Evolutionary conservation across 495 filamentous ascomycete species (phyloP).

Genomic region (Tuber umbilicatum): DNA sequence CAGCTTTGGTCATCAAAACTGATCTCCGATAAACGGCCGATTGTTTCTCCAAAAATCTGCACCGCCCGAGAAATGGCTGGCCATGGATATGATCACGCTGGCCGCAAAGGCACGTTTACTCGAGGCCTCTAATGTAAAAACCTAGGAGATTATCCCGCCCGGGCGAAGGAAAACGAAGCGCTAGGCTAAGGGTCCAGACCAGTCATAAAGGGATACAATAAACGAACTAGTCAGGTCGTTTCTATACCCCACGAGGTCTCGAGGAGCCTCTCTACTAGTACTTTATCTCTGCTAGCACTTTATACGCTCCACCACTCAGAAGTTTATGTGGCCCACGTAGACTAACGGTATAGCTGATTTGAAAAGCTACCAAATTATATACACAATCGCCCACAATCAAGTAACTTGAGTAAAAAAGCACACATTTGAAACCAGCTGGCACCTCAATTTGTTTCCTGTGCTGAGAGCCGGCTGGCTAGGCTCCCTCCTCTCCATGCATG

Average conservation of each 20-base stretch:
- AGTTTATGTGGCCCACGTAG: neutral
- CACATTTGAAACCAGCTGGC: neutral
- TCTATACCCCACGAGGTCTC: neutral
- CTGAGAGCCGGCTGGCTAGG: slow-evolving; percentile 52
- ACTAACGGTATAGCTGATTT: neutral
- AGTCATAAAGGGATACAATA: neutral
- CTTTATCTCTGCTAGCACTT: too few species aligned
- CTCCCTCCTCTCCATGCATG: slow-evolving; percentile 57
- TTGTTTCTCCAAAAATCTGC: too few species aligned
- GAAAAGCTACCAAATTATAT: neutral
- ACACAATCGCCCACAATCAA: neutral
- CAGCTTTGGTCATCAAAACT: neutral
- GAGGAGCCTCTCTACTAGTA: neutral
- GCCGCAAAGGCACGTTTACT: neutral
- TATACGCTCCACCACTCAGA: neutral
- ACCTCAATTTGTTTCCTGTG: slow-evolving; percentile 41
- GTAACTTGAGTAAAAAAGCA: neutral
- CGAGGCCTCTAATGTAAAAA: too few species aligned
- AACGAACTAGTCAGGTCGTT: neutral
- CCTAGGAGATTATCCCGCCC: too few species aligned
- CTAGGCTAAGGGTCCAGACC: neutral
- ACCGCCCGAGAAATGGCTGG: too few species aligned
- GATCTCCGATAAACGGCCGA: neutral
- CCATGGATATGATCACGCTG: too few species aligned
- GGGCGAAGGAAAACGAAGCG: too few species aligned